Base-by-base conservation (phyloP, 108 stramenopile species). In the Cylindrotheca closterium region DNA sequence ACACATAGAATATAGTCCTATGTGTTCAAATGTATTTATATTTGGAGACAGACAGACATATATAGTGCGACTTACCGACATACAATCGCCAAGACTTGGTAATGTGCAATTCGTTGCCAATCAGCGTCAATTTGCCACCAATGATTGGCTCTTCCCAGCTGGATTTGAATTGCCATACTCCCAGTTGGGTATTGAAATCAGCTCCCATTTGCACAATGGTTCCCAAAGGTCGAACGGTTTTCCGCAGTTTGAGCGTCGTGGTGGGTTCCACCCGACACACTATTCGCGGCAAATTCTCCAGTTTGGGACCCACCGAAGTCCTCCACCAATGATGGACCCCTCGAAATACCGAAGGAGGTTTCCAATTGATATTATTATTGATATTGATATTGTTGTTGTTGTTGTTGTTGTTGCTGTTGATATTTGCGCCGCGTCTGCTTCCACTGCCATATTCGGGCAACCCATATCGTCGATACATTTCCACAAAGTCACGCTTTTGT, bases 111-210 rank as follows among this genome's bases (percentile, higher is more conserved):
- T 81, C 80, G 10, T 54, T 65, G 8, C 81, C 81, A 4, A 71
- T 67, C 54, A 87, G 51, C 10, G 79, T 87, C 28, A 87, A 51
- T 60, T 79, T 79, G 27, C 86, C 80, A 0, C 86, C 86, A 71
- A 87, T 87, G 28, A 87, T 72, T 1, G 68, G 74, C 65, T 87
- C 86, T 54, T 87, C 86, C 86, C 86, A 87, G 19, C 68, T 70
- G 28, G 70, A 73, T 46, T 77, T 77, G 56, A 87, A 87, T 65
- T 87, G 82, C 86, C 86, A 87, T 3, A 87, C 79, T n/a, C 82
- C 80, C 24, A 83, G 64, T 54, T 83, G 82, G 12, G 86, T 83
- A 64, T 87, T 83, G 55, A 79, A 87, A 62, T 87, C 82, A 4
- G 86, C 86, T 4, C 86, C 86, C 22, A 87, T 45, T 27, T 68